Base-by-base conservation (phyloP, 164 flowering plant genomes). In the Tetrastigma voinierianum region DNA sequence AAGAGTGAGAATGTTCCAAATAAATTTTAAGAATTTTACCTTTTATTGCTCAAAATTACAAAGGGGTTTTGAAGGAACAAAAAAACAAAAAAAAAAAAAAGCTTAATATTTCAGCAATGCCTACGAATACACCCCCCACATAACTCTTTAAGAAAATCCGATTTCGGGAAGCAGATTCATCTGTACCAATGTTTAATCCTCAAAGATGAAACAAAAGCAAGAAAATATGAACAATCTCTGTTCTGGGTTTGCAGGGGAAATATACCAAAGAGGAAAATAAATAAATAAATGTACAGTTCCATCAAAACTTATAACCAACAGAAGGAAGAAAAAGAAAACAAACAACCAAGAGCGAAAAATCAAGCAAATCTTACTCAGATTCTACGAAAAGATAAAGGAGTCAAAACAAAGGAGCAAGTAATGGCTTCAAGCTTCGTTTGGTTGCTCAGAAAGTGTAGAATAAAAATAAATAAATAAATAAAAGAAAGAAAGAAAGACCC, bases 381-480 rank as follows among this genome's bases (percentile, higher is more conserved):
- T 56, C 25, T 5, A 61, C 59, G 18, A 13, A 64, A 62, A 70
- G 14, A 60, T 16, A 44, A 66, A 24, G 40, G 18, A 61, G 40
- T 8, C 8, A 17, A 48, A 19, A 55, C 57, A 40, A 40, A 23
- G 11, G 15, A 20, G 23, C 16, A 1, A 55, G 21, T 11, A 19
- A 55, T 11, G 21, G 21, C 1, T 3, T 14, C 32, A 44, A 40
- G 48, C 20, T 14, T 21, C 18, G 59, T 60, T 51, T 51, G 57
- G 58, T 43, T 4, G 17, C 46, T 52, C 59, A 68, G 57, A 68
- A 59, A 67, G 51, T 45, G 43, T 14, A 56, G 13, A 23, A 55
- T n/a, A 44, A 57, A 57, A 24, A 25, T 15, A 25, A 65, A 5
- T 21, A 63, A 64, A 56, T 19, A 4, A 66, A 55, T 8, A 10